Base-by-base conservation (phyloP, 1,139 yeast species). In the Blastobotrys ciferrii region DNA sequence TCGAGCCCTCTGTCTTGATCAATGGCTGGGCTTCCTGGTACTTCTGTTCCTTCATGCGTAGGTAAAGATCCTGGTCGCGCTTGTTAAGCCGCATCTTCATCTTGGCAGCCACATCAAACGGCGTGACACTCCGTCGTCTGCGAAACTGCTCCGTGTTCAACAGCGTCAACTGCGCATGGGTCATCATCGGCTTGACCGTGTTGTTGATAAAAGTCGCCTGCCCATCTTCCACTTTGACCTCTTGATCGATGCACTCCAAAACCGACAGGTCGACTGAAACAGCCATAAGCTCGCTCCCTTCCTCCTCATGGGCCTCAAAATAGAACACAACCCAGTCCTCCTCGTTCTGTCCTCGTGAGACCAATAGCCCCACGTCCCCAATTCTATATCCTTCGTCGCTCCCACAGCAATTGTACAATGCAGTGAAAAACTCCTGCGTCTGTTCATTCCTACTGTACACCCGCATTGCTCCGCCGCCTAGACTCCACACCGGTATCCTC, bases 401-500 rank as follows among this genome's bases (percentile, higher is more conserved):
- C 15, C 45, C 43, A 7, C 49, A 37, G 7, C 53, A 42, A 4
- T 51, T 52, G 1, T 56, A 53, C 32, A 63, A 48, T 32, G 55
- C 47, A 19, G 54, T 45, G 43, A 64, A 63, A 43, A 54, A 64
- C 45, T 37, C 37, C 14, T 23, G 31, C 5, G 63, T 52, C 3
- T n/a, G 13, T 9, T 46, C 44, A 30, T 54, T 53, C 4, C 41
- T 46, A 7, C 60, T 44, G 40, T 50, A 51, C 13, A 64, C 61
- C 14, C 51, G 50, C 39, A 60, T 40, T 32, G 51, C 56, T 4
- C 62, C 58, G 5, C 63, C 60, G 9, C 49, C 43, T 5, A 64
- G 46, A 7, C 53, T 40, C 62, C 65, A 62, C 13, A 60, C 38
- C 9, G 66, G 65, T 3, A 63, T 38, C 32, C 48, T 42, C 13